Percentiles rank a stretch among this genome's conserved stretches.
Evolutionary conservation across 139 green algal genomes (phyloP).

Genomic region (Asterochloris erici): DNA sequence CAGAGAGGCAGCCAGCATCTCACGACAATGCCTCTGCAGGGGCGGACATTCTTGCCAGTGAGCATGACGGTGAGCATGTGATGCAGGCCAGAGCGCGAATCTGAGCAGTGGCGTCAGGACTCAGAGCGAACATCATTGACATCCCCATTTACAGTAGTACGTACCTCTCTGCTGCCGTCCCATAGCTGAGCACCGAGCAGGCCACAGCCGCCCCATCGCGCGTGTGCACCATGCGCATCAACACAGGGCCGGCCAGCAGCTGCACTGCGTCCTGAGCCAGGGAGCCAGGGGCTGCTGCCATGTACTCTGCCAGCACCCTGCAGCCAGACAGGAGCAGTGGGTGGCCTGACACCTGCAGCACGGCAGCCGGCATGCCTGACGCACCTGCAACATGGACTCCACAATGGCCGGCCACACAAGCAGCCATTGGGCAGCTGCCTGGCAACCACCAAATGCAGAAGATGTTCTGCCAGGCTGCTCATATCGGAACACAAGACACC

Average conservation of each 20-base stretch:
- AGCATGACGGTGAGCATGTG: not conserved
- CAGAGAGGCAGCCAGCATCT: not conserved
- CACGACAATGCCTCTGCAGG: not conserved
- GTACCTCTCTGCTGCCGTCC: slow-evolving; percentile 62
- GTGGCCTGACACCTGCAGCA: no score
- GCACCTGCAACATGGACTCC: no score
- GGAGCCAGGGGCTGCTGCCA: slow-evolving; percentile 52
- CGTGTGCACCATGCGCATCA: slow-evolving; percentile 91
- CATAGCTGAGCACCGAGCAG: slow-evolving; percentile 70
- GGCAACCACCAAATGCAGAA: no score
- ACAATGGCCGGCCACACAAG: no score
- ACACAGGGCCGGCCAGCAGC: slow-evolving; percentile 56
- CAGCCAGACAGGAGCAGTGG: not conserved
- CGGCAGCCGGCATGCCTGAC: no score
- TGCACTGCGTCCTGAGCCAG: slow-evolving; percentile 72
- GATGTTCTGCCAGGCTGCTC: no score
- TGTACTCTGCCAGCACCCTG: slow-evolving; percentile 81
- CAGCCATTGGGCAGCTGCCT: no score
- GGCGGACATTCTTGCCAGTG: not conserved
- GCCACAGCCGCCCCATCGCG: slow-evolving; percentile 67
- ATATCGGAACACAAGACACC: no score
- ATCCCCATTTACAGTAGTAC: slow-evolving; percentile 41
- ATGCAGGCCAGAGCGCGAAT: not conserved
- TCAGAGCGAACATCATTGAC: slow-evolving; percentile 77
- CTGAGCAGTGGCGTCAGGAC: not conserved